Evolutionary conservation across 805 yeast genomes (phyloP), one percentile per base, ranked within the genome.

Genomic region (Nakazawaea sp.): DNA sequence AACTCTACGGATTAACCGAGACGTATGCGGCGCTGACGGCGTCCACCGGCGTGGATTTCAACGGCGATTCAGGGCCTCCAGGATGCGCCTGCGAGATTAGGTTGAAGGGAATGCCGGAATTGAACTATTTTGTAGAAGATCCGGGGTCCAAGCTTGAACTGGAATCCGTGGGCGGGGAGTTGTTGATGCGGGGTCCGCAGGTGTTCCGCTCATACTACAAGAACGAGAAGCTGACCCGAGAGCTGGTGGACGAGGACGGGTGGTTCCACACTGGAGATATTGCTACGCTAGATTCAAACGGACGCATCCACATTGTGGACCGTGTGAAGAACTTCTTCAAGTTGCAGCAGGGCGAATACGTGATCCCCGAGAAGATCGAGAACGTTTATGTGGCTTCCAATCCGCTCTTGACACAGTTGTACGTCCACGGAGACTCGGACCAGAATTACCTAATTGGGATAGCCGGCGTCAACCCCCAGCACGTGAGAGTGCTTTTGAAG

Each of bases 321-420:
- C 66, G 92, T 43, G 87, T 82, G 25, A 82, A 82, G 64, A 81
- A 82, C 59, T 81, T 82, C 60, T 82, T 81, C 66, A 82, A 82
- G 59, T 52, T 75, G 36, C 65, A 78, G 4, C 80, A 75, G 51
- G 81, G 81, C 33, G 80, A 75, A 57, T 82, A 81, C 54, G 72
- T 82, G 38, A 81, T 87, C 0, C 83, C 87, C 13, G 92, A 82
- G 50, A 79, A 74, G 55, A 75, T 82, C 46, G 90, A 82, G 51
- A 79, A 77, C 48, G 57, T 61, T 12, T 81, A 81, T 53, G 53
- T 77, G 23, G 64, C 81, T 0, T 59, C 65, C 19, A 69, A 81
- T 2, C 33, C 57, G 2, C 55, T 64, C 23, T 27, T 36, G 27
- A 52, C 69, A 4, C 87, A 80, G 55, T 50, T 73, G 11, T 79